Evolutionary conservation across 148 eudicot genomes (phyloP).

Genomic region (Amaranthus cruentus): DNA sequence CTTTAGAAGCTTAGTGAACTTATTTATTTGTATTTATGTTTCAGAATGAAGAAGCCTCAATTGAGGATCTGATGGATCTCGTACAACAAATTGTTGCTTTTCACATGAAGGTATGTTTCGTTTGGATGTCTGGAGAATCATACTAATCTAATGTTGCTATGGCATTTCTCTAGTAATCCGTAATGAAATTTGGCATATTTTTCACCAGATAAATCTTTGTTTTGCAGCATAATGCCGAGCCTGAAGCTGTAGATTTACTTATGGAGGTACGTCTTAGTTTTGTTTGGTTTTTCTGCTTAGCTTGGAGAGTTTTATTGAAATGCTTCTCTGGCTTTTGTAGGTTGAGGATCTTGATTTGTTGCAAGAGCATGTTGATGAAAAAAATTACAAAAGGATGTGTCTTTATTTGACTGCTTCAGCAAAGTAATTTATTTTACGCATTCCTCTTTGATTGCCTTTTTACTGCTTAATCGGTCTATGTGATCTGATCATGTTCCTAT

Average conservation of each 20-base stretch:
- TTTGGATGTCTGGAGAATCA: background rate
- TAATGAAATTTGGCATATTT: background rate
- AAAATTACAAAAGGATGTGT: slow-evolving; percentile 77
- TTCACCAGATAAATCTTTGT: slow-evolving; percentile 8
- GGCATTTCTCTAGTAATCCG: background rate
- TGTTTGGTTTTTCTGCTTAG: slow-evolving; percentile 10
- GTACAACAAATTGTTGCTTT: slow-evolving; percentile 81
- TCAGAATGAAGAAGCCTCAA: slow-evolving; percentile 59
- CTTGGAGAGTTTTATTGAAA: background rate
- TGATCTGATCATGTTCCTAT: background rate
- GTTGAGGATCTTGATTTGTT: slow-evolving; percentile 83
- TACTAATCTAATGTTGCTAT: background rate
- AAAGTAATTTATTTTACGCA: slow-evolving; percentile 43
- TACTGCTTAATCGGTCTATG: background rate
- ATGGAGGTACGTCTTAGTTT: slow-evolving; percentile 71
- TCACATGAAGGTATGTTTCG: slow-evolving; percentile 73
- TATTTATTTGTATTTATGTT: slow-evolving; percentile 6
- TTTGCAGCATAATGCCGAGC: slow-evolving; percentile 97
- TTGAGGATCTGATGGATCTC: slow-evolving; percentile 72
- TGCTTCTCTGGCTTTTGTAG: slow-evolving; percentile 27
- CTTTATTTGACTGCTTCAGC: slow-evolving; percentile 75
- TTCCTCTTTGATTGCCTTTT: slow-evolving; percentile 4
- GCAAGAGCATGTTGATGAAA: slow-evolving; percentile 59
- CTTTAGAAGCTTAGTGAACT: background rate
- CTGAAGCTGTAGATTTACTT: slow-evolving; percentile 92